These are phyloP conservation scores for Powellomyces hirtus DNA, from an alignment of 192 early-diverging fungal species.

Conservation along the genomic window DNA sequence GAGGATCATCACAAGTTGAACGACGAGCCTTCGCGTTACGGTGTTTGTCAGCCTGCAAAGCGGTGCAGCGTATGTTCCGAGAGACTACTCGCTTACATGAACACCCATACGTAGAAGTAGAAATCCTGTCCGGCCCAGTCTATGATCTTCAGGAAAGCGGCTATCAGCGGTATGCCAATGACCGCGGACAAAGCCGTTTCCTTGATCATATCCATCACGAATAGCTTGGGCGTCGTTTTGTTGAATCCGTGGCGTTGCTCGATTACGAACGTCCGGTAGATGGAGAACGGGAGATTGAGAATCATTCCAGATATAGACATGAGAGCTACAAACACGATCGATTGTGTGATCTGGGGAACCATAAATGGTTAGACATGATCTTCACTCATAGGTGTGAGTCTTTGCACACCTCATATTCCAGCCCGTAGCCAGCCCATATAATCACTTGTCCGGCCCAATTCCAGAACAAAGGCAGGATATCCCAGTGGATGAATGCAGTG, in stretches of 20 bases:
- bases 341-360: constrained; percentile 75
- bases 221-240: constrained; percentile 85
- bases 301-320: constrained; percentile 59
- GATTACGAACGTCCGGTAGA: constrained; percentile 93
- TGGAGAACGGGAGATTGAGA: constrained; percentile 71
- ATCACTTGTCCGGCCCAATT: constrained; percentile 50
- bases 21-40: constrained; percentile 28
- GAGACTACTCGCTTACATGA: constrained; percentile 58
- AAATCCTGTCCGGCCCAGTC: constrained; percentile 77
- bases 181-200: constrained; percentile 60
- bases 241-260: constrained; percentile 95
- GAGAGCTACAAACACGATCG: constrained; percentile 70
- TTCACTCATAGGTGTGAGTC: too few species aligned
- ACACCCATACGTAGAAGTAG: constrained; percentile 88
- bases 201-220: constrained; percentile 78
- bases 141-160: constrained; percentile 81
- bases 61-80: neutral
- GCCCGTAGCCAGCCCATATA: constrained; percentile 49
- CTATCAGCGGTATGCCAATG: constrained; percentile 77
- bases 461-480: constrained; percentile 78
- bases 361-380: too few species aligned
- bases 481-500: constrained; percentile 63
- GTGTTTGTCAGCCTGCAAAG: neutral
- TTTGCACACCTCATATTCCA: constrained; percentile 67
- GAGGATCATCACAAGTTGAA: constrained; percentile 50